These are phyloP conservation scores for Aspergillus candidus DNA, from an alignment of 2,329 filamentous ascomycete genomes.

Conservation along the genomic window DNA sequence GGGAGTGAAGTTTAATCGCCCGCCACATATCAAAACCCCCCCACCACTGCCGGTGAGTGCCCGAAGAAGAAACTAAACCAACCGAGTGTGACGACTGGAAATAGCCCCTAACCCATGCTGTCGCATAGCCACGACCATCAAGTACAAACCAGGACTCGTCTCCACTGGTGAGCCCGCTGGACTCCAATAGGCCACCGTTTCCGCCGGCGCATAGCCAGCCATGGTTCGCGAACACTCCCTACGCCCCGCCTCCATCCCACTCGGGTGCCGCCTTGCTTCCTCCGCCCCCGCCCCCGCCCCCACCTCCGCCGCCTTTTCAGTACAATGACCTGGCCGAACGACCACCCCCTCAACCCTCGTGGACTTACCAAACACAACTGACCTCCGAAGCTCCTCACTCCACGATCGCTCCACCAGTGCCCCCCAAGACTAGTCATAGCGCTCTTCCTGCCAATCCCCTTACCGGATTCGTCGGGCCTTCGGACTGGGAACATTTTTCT, in stretches of 20 bases:
- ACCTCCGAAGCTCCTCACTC: slow-evolving; percentile 3
- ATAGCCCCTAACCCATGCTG: slow-evolving; percentile 6
- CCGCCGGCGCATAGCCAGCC: slow-evolving; percentile 11
- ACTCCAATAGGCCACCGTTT: slow-evolving; percentile 13
- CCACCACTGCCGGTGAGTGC: slow-evolving; percentile 35
- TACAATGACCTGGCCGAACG: slow-evolving; percentile 3
- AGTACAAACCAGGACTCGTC: slow-evolving; percentile 20
- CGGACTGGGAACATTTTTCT: slow-evolving; percentile 44
- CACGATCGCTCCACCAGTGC: slow-evolving; percentile 16
- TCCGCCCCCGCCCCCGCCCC: slow-evolving; percentile 28
- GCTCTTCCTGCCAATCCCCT: slow-evolving; percentile 24
- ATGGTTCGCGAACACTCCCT: slow-evolving; percentile 18
- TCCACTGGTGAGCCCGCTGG: slow-evolving; percentile 11
- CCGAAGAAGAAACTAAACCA: no score
- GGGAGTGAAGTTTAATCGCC: slow-evolving; percentile 41
- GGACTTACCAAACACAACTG: slow-evolving; percentile 4
- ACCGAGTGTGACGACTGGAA: no score
- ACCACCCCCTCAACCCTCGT: slow-evolving; percentile 8
- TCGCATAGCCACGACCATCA: slow-evolving; percentile 31
- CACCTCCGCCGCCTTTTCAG: slow-evolving; percentile 26
- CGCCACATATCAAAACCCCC: slow-evolving; percentile 20
- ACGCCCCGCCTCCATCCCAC: slow-evolving; percentile 20
- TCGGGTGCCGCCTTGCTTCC: slow-evolving; percentile 19
- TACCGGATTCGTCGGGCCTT: slow-evolving; percentile 38
- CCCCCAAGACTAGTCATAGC: slow-evolving; percentile 19